Evolutionary conservation across 352 stramenopile species (phyloP).

Genomic region (Salisapilia sapeloensis): DNA sequence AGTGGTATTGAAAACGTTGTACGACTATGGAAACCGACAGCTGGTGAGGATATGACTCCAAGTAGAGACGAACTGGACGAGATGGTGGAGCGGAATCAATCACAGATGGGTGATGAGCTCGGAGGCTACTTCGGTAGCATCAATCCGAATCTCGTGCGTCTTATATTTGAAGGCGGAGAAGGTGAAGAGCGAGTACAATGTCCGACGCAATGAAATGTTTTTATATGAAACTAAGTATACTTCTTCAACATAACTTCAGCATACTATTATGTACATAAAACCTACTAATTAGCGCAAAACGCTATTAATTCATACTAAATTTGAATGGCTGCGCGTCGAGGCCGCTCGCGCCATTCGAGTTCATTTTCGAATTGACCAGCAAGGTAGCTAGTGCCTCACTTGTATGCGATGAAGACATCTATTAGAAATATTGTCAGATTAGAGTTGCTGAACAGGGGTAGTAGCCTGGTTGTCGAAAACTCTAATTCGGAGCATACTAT

Average conservation of each 20-base stretch:
- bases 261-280: no score
- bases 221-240: no score
- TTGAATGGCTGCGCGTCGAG: no score
- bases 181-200: conserved; percentile 49
- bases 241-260: no score
- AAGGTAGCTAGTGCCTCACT: no score
- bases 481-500: conserved; percentile 53
- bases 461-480: conserved; percentile 72
- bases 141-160: conserved; percentile 42
- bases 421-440: conserved; percentile 84
- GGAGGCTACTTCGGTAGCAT: conserved; percentile 19
- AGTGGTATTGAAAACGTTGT: conserved; percentile 75
- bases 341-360: no score
- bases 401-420: conserved; percentile 66
- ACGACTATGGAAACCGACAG: conserved; percentile 53
- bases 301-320: no score
- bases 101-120: conserved; percentile 32
- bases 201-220: no score
- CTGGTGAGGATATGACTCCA: conserved; percentile 14
- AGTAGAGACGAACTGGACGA: conserved; percentile 28
- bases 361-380: no score
- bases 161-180: conserved; percentile 42
- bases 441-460: conserved; percentile 85
- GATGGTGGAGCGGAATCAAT: conserved; percentile 41
- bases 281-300: no score